Evolutionary conservation across 2,329 filamentous ascomycete genomes (phyloP).

Genomic region (Aureobasidium sp.): DNA sequence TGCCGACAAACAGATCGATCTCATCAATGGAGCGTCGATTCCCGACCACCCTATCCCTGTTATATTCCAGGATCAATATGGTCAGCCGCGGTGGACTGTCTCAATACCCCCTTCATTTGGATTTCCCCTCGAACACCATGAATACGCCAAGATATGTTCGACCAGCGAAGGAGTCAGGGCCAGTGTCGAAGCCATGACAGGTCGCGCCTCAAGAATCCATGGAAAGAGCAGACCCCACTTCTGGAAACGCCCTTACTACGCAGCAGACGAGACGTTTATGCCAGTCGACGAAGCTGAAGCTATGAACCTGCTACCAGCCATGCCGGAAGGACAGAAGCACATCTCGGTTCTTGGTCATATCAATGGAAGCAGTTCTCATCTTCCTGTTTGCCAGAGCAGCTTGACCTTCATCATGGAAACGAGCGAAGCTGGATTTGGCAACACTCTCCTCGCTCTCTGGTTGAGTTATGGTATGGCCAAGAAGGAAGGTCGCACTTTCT

Average conservation of each 20-base stretch:
- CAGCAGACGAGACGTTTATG: constrained; percentile 61
- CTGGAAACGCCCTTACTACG: constrained; percentile 49
- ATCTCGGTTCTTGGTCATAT: constrained; percentile 19
- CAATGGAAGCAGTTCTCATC: constrained; percentile 12
- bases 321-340: constrained; percentile 27
- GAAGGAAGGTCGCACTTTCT: constrained; percentile 68
- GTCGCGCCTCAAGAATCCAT: constrained; percentile 28
- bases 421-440: constrained; percentile 67
- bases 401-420: constrained; percentile 74
- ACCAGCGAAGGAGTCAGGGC: constrained; percentile 41
- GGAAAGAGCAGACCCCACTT: constrained; percentile 36
- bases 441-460: constrained; percentile 72
- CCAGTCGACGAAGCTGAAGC: constrained; percentile 67
- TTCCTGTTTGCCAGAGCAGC: constrained; percentile 55
- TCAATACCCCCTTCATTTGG: constrained; percentile 61
- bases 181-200: constrained; percentile 25
- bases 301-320: constrained; percentile 51
- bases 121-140: constrained; percentile 59
- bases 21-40: constrained; percentile 59
- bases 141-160: constrained; percentile 65
- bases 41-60: constrained; percentile 68
- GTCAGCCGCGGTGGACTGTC: constrained; percentile 69
- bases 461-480: constrained; percentile 73
- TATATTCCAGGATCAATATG: constrained; percentile 58
- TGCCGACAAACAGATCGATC: constrained; percentile 47